Evolutionary conservation across 2,329 filamentous ascomycete species (phyloP).

Genomic region (Cladosporium austrohemisphaericum): DNA sequence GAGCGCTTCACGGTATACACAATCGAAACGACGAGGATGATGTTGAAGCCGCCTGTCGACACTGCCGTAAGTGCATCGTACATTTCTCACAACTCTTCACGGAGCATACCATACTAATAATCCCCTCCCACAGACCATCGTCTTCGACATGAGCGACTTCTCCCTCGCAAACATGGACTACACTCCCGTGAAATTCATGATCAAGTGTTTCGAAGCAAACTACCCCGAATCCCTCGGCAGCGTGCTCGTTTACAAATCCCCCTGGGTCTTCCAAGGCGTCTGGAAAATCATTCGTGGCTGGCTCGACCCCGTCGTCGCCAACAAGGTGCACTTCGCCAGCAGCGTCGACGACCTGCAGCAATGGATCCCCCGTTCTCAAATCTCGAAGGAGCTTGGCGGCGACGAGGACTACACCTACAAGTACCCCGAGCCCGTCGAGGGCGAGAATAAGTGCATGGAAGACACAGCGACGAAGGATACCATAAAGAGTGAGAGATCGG

Average conservation of each 20-base stretch:
- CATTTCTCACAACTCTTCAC: no score
- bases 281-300: constrained; percentile 95
- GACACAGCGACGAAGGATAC: constrained; percentile 57
- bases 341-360: constrained; percentile 71
- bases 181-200: constrained; percentile 96
- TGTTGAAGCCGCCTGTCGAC: constrained; percentile 75
- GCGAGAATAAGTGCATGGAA: constrained; percentile 75
- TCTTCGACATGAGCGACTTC: constrained; percentile 96
- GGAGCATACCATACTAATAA: no score
- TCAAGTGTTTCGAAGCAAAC: constrained; percentile 98
- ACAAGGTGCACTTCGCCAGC: constrained; percentile 91
- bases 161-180: constrained; percentile 98
- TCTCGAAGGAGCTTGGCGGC: constrained; percentile 81
- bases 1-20: constrained; percentile 90
- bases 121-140: constrained; percentile 69
- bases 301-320: constrained; percentile 93
- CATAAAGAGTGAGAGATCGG: constrained; percentile 60
- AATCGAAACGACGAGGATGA: constrained; percentile 88
- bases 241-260: constrained; percentile 90
- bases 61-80: constrained; percentile 76
- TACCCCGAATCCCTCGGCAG: constrained; percentile 90
- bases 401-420: constrained; percentile 79
- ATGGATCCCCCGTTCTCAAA: constrained; percentile 67
- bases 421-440: constrained; percentile 70
- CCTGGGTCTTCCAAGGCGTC: constrained; percentile 96